Percentiles rank a stretch among this genome's conserved stretches.
Conservation (phyloP, 768 basidiomycete genomes). For the Clitopilus passeckerianus region DNA sequence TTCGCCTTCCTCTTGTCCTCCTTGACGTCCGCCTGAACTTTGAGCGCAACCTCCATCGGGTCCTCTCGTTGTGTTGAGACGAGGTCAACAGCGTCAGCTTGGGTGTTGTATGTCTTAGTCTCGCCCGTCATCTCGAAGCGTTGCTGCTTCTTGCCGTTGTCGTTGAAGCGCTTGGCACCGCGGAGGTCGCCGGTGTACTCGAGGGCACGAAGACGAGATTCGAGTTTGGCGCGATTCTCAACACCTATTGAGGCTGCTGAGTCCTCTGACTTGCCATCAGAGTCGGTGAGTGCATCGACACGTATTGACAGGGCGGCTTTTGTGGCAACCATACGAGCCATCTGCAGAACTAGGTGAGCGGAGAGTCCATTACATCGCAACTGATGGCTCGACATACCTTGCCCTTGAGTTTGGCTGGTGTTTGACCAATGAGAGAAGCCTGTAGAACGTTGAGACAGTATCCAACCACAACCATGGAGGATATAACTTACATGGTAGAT, state of each 20-base stretch:
- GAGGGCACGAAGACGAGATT: conserved; percentile 85
- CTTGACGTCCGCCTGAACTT: conserved; percentile 76
- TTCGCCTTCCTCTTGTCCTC: conserved; percentile 81
- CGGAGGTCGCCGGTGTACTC: conserved; percentile 78
- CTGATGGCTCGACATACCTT: conserved; percentile 47
- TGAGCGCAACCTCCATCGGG: conserved; percentile 70
- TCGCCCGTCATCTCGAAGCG: conserved; percentile 80
- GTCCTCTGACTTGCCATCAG: conserved; percentile 83
- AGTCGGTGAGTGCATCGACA: conserved; percentile 92
- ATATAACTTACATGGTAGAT: conserved; percentile 84
- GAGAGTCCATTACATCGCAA: neutral
- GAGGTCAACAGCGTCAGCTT: conserved; percentile 78
- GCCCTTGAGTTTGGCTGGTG: conserved; percentile 96
- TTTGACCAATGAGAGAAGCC: conserved; percentile 96
- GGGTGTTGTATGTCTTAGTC: conserved; percentile 79
- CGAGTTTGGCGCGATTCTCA: conserved; percentile 92
- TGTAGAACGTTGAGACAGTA: conserved; percentile 19
- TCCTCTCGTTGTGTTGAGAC: conserved; percentile 82
- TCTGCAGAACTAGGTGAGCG: conserved; percentile 35
- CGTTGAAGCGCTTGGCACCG: conserved; percentile 62
- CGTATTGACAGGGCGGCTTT: conserved; percentile 97
- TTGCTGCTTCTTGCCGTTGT: conserved; percentile 62
- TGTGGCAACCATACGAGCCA: conserved; percentile 99
- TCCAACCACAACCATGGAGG: neutral
- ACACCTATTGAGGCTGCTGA: conserved; percentile 84